Conservation (phyloP, 805 yeast species). For the Vanderwaltozyma polyspora region DNA sequence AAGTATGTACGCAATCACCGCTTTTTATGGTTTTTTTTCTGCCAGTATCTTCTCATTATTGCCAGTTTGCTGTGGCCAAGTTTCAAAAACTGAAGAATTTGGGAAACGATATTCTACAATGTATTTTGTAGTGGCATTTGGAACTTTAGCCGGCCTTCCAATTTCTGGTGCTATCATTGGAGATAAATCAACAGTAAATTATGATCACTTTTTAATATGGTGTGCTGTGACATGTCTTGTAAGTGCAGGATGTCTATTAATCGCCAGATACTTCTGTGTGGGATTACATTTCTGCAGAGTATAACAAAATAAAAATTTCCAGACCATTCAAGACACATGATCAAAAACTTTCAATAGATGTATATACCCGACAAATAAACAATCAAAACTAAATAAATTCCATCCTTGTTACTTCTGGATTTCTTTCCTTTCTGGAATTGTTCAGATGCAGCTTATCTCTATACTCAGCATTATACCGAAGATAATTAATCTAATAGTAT, state of each 20-base stretch:
- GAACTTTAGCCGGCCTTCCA: conserved; percentile 40
- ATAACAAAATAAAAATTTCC: conserved; percentile 2
- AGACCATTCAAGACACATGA: too few relatives aligned
- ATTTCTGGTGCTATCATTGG: conserved; percentile 41
- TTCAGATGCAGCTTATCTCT: too few relatives aligned
- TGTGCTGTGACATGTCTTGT: conserved; percentile 29
- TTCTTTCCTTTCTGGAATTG: too few relatives aligned
- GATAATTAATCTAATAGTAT: too few relatives aligned
- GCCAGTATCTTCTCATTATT: conserved; percentile 44
- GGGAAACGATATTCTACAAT: conserved; percentile 47
- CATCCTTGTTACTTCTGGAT: too few relatives aligned
- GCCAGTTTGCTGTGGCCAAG: conserved; percentile 50
- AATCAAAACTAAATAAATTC: too few relatives aligned
- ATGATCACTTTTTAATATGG: conserved; percentile 30
- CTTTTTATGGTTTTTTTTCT: conserved; percentile 41
- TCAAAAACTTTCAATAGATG: too few relatives aligned
- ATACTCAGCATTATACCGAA: too few relatives aligned
- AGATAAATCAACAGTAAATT: conserved; percentile 24
- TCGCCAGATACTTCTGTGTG: conserved; percentile 36
- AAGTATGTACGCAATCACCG: conserved; percentile 34
- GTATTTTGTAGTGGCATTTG: conserved; percentile 47
- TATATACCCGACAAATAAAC: too few relatives aligned
- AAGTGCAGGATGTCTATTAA: conserved; percentile 31
- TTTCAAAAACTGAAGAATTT: conserved; percentile 41
- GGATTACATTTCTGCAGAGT: conserved; percentile 31